A percentile compares a stretch with the other conserved stretches of the same genome.
Evolutionary conservation across 176 grass and related monocot species (phyloP).

Genomic region (Aegilops longissima): DNA sequence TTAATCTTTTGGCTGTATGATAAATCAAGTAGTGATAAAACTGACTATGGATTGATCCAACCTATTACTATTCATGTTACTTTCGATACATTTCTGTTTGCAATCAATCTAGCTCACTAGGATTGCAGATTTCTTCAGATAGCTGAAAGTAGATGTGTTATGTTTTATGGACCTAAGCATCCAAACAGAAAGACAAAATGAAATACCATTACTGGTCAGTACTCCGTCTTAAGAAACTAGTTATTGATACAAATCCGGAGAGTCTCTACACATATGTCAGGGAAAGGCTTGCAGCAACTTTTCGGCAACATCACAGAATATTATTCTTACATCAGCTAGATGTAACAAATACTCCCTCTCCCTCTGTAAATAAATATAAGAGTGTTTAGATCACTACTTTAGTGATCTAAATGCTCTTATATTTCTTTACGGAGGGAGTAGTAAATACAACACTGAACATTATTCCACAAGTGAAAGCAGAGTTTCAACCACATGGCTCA

Average conservation of each 20-base stretch:
- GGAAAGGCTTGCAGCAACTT: not conserved
- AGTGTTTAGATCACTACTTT: no score
- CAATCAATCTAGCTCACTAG: not conserved
- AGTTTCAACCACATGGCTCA: slow-evolving; percentile 33
- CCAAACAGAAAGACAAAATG: not conserved
- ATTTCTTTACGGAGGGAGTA: not conserved
- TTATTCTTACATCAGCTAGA: slow-evolving; percentile 4
- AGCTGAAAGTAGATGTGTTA: not conserved
- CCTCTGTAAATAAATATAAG: no score
- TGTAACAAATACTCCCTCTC: not conserved
- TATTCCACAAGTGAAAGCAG: slow-evolving; percentile 32
- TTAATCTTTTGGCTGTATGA: slow-evolving; percentile 21
- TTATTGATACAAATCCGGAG: not conserved
- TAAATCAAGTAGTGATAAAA: not conserved
- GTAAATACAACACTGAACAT: not conserved
- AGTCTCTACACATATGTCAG: not conserved
- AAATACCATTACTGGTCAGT: not conserved
- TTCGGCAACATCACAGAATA: not conserved
- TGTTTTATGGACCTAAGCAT: not conserved
- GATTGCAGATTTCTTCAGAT: not conserved
- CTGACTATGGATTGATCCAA: not conserved
- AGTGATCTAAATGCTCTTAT: no score
- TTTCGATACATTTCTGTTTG: not conserved
- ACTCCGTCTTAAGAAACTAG: not conserved
- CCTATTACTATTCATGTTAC: not conserved